phyloP scores from a whole-genome alignment of 805 yeast species.

The Metschnikowia cubensis region DNA sequence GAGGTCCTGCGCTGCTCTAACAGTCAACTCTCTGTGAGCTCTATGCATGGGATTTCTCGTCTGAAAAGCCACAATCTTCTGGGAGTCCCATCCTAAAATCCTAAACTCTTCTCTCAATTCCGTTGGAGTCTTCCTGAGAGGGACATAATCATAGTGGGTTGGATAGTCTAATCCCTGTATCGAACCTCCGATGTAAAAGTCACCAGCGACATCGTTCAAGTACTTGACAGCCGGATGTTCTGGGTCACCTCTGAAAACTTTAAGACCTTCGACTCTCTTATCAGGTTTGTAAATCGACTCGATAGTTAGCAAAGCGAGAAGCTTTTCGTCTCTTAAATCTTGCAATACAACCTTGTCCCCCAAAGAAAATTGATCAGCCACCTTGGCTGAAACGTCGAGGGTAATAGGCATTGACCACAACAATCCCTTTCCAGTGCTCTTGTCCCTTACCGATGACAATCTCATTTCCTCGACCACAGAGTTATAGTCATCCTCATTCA shows the following conservation, averaged over 20 bases:
- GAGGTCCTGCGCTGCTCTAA: conserved; percentile 91
- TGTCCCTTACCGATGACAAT: conserved; percentile 45
- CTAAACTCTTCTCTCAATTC: conserved; percentile 83
- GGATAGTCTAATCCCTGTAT: conserved; percentile 81
- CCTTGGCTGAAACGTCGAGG: conserved; percentile 60
- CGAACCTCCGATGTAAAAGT: conserved; percentile 82
- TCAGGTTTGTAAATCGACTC: conserved; percentile 78
- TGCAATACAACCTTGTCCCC: conserved; percentile 68
- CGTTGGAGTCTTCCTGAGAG: conserved; percentile 82
- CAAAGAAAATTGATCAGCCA: conserved; percentile 41
- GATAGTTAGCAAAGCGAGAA: conserved; percentile 78
- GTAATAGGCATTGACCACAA: conserved; percentile 94
- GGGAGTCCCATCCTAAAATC: conserved; percentile 74
- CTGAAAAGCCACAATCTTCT: conserved; percentile 87
- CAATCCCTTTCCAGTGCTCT: conserved; percentile 48
- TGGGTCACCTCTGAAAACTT: conserved; percentile 93
- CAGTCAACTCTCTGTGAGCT: conserved; percentile 94
- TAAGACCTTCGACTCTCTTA: conserved; percentile 72
- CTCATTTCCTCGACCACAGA: conserved; percentile 69
- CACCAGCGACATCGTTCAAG: conserved; percentile 70
- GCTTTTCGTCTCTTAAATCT: conserved; percentile 76
- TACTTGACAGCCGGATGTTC: conserved; percentile 92
- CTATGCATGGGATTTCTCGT: conserved; percentile 99
- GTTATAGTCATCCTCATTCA: conserved; percentile 62
- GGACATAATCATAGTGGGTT: conserved; percentile 85